Percentiles rank a stretch among this genome's conserved stretches.
These are phyloP conservation scores for Puccinia horiana DNA, from an alignment of 1,284 basidiomycete genomes.

Conservation along the genomic window DNA sequence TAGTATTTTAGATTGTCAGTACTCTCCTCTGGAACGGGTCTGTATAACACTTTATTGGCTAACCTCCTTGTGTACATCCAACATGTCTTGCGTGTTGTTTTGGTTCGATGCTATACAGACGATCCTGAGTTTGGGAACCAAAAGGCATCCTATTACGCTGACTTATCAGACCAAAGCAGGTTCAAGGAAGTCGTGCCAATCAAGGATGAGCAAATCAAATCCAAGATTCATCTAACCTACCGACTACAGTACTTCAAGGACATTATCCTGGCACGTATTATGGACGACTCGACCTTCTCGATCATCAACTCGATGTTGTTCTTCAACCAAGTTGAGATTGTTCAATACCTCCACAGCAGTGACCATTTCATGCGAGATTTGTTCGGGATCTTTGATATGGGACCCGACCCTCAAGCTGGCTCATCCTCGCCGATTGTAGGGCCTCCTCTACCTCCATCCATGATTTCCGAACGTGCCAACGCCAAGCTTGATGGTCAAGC, in stretches of 20 bases:
- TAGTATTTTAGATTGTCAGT: conserved; percentile 92
- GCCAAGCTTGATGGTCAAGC: not conserved
- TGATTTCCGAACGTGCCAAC: conserved; percentile 4
- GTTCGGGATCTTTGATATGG: conserved; percentile 70
- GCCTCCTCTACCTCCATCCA: conserved; percentile 51
- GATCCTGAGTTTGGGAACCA: conserved; percentile 93
- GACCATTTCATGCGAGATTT: conserved; percentile 74
- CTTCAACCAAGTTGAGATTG: conserved; percentile 98
- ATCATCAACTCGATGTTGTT: conserved; percentile 96
- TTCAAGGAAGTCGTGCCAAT: conserved; percentile 86
- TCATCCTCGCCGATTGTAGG: conserved; percentile 50
- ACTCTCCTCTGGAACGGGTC: conserved; percentile 50
- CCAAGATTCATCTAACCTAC: conserved; percentile 94
- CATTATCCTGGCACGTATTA: conserved; percentile 87
- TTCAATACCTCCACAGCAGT: conserved; percentile 81
- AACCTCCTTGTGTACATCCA: conserved; percentile 34
- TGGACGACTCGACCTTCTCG: conserved; percentile 96
- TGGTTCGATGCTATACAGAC: too few species aligned
- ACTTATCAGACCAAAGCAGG: conserved; percentile 74
- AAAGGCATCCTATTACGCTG: conserved; percentile 95
- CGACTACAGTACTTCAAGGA: conserved; percentile 96
- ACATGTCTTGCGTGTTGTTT: conserved; percentile 23
- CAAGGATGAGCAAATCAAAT: conserved; percentile 70
- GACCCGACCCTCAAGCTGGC: not conserved
- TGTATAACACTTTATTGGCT: conserved; percentile 10